Percentiles rank a stretch among this genome's conserved stretches.
phyloP scores from a whole-genome alignment of 2,329 filamentous ascomycete species.

The Aspergillus sp. region DNA sequence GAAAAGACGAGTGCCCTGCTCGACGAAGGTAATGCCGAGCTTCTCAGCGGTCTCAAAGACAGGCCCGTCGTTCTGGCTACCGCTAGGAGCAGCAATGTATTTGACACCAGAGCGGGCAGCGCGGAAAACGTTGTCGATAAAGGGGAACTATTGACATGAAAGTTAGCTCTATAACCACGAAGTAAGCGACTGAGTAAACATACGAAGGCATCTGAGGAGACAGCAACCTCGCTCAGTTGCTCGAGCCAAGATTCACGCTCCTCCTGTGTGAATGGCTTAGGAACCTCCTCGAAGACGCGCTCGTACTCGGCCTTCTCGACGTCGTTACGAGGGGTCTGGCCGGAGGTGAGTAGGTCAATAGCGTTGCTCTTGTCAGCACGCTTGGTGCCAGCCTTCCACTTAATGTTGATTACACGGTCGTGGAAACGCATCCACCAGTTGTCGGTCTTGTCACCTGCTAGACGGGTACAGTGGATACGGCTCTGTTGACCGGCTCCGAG shows the following conservation, averaged over 20 bases:
- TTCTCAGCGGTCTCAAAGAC: conserved; percentile 82
- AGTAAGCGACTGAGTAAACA: conserved; percentile 40
- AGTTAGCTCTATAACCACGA: not conserved
- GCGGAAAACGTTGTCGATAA: conserved; percentile 96
- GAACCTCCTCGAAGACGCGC: conserved; percentile 85
- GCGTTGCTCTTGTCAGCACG: conserved; percentile 97
- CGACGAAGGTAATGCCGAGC: conserved; percentile 88
- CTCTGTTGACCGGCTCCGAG: conserved; percentile 96
- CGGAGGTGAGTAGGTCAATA: conserved; percentile 91
- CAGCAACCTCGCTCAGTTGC: conserved; percentile 72
- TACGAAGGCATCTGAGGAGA: conserved; percentile 95
- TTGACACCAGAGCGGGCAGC: conserved; percentile 85
- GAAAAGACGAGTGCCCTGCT: conserved; percentile 92
- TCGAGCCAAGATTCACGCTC: conserved; percentile 84
- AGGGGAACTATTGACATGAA: conserved; percentile 74
- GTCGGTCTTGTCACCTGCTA: conserved; percentile 97
- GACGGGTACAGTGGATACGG: conserved; percentile 95
- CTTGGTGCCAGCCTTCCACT: conserved; percentile 98
- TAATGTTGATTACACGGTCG: conserved; percentile 78
- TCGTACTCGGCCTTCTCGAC: conserved; percentile 86
- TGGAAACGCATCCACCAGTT: conserved; percentile 99
- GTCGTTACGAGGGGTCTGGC: conserved; percentile 79
- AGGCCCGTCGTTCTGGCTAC: conserved; percentile 57
- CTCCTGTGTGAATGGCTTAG: conserved; percentile 74
- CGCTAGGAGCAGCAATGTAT: conserved; percentile 91